phyloP scores from a whole-genome alignment of 2,329 filamentous ascomycete species.

The Aspergillus uvarum region DNA sequence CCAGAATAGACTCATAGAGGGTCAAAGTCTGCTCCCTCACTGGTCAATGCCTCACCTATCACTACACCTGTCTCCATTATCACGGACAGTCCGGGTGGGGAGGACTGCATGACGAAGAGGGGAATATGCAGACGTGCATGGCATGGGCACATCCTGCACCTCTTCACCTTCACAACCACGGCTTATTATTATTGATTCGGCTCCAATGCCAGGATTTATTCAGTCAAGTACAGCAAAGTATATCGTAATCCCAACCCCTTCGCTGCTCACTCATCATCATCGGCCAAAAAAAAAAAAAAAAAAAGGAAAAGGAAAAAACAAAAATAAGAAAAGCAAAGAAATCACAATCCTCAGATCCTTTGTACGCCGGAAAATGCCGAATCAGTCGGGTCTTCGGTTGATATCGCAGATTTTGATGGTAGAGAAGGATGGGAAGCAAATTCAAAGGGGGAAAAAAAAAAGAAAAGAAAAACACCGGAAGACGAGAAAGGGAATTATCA shows the following conservation, averaged over 20 bases:
- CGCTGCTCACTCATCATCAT: neutral
- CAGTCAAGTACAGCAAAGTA: neutral
- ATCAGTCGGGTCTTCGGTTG: constrained; percentile 19
- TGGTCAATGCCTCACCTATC: neutral
- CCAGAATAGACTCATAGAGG: neutral
- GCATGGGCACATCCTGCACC: neutral
- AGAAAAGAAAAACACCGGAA: constrained; percentile 6
- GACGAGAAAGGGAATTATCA: neutral
- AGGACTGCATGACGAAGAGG: neutral
- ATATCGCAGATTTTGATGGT: constrained; percentile 15
- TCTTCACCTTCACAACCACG: no score
- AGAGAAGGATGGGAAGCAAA: constrained; percentile 7
- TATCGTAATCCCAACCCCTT: neutral
- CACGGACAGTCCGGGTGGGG: neutral
- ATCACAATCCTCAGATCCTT: constrained; percentile 19
- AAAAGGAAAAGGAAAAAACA: constrained; percentile 10
- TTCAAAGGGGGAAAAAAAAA: constrained; percentile 8
- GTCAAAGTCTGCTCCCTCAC: neutral
- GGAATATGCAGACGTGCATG: neutral
- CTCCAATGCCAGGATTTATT: neutral
- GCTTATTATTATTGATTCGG: neutral
- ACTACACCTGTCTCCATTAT: neutral
- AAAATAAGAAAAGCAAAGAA: constrained; percentile 7
- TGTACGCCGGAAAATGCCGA: constrained; percentile 30
- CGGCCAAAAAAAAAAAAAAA: constrained; percentile 5